Percentiles rank a stretch among this genome's conserved stretches.
Conservation (phyloP, 176 grass and related monocot genomes). For the Saccharum spontaneum region DNA sequence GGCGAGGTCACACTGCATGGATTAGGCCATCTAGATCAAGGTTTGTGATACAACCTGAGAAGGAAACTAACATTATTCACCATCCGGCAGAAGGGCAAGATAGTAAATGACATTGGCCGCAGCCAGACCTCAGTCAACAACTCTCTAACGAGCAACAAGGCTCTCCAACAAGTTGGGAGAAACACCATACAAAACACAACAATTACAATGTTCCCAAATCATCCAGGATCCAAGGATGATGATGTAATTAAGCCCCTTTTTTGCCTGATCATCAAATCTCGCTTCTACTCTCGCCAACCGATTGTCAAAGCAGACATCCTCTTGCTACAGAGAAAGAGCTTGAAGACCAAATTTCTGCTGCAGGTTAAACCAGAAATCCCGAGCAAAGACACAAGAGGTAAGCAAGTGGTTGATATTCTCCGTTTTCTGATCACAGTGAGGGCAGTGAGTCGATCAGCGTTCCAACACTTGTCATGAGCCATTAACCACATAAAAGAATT, state of each 20-base stretch:
- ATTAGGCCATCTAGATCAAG: neutral
- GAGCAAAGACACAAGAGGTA: neutral
- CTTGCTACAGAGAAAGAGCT: neutral
- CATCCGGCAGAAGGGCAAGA: neutral
- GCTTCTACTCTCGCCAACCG: neutral
- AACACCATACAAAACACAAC: neutral
- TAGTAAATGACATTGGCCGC: neutral
- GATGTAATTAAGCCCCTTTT: neutral
- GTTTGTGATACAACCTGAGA: neutral
- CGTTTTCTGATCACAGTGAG: neutral
- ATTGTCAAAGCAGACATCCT: neutral
- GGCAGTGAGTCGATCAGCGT: neutral
- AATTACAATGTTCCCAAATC: neutral
- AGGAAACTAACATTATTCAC: neutral
- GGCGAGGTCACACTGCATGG: neutral
- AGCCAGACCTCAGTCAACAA: neutral
- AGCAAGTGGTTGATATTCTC: neutral
- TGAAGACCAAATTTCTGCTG: neutral
- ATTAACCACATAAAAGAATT: neutral
- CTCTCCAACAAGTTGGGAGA: neutral
- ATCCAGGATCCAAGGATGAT: neutral
- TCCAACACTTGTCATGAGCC: neutral
- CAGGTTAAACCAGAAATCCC: neutral
- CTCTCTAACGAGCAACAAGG: neutral
- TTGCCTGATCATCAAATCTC: neutral